A percentile compares a stretch with the other conserved stretches of the same genome.
These are phyloP conservation scores for Myxozyma geophila DNA, from an alignment of 805 yeast genomes.

Conservation along the genomic window DNA sequence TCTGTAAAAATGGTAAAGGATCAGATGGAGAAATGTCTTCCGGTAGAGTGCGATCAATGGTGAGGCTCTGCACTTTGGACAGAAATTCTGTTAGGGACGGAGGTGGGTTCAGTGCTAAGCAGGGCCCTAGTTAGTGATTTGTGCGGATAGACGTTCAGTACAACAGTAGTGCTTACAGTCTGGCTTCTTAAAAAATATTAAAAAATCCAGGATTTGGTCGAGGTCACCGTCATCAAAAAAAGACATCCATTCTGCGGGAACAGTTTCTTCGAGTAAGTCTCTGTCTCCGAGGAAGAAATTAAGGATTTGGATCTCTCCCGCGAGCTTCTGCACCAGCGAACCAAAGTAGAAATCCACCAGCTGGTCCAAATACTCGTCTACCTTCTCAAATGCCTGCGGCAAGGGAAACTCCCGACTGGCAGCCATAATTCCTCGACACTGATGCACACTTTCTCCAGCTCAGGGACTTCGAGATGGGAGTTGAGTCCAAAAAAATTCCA, in stretches of 20 bases:
- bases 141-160: too few species aligned
- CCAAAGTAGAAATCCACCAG: slow-evolving; percentile 22
- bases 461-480: not conserved
- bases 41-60: slow-evolving; percentile 22
- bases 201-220: slow-evolving; percentile 22
- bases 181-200: slow-evolving; percentile 14
- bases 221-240: slow-evolving; percentile 26
- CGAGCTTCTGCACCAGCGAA: slow-evolving; percentile 34
- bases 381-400: slow-evolving; percentile 24
- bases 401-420: slow-evolving; percentile 27
- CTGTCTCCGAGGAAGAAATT: slow-evolving; percentile 30
- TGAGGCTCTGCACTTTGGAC: slow-evolving; percentile 11
- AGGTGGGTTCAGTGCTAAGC: slow-evolving; percentile 14
- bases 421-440: not conserved
- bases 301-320: slow-evolving; percentile 30
- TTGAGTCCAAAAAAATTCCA: slow-evolving; percentile 11
- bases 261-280: slow-evolving; percentile 25
- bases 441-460: not conserved
- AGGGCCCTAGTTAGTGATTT: not conserved
- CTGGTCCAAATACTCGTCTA: slow-evolving; percentile 26
- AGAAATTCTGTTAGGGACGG: slow-evolving; percentile 23
- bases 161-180: not conserved
- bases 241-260: slow-evolving; percentile 29
- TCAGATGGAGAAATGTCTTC: not conserved
- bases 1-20: slow-evolving; percentile 6